Evolutionary conservation across 352 stramenopile species (phyloP), one percentile per base, ranked within the genome.

Genomic region (Pythium apleroticum): DNA sequence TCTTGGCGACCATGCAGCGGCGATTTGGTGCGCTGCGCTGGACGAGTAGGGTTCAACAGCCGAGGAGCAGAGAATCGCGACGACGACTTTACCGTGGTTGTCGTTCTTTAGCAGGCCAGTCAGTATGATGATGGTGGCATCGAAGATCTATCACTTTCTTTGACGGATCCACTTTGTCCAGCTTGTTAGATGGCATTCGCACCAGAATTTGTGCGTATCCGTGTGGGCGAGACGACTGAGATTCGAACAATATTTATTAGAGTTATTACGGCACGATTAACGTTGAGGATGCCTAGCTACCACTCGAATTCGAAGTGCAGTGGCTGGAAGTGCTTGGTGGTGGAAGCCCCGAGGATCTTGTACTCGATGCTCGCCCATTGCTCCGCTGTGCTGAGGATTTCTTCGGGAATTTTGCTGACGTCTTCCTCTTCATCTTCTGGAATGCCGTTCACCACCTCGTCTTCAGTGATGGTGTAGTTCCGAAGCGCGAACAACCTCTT

Each of bases 231-330:
- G 10, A 9, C 30, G 30, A 33, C 30, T 33, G 30, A 9, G 30
- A 9, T 33, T 10, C 5, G 30, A 33, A 33, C 5, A 33, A 33
- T 33, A 52, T 28, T 52, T 3, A 52, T 52, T 24, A 7, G 25
- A 52, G 30, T 33, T 33, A 33, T 10, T 33, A 33, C 10, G 30
- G 10, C n/a, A n/a, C n/a, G n/a, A n/a, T n/a, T n/a, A n/a, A n/a
- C n/a, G n/a, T n/a, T 52, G 43, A 28, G 19, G 7, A 24, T 52
- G 19, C 15, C 43, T 52, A 25, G 9, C 19, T 52, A 27, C 60
- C 60, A 66, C 27, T 68, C n/a, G 45, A 68, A 68, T 12, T 48
- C 27, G 33, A 58, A 49, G 30, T 8, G 24, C 10, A 63, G 57
- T 31, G 61, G 61, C 30, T 55, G 54, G n/a, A 53, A 68, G 1